These are phyloP conservation scores for Fonsecaea pugnacius DNA, from an alignment of 2,329 filamentous ascomycete species.

Conservation along the genomic window DNA sequence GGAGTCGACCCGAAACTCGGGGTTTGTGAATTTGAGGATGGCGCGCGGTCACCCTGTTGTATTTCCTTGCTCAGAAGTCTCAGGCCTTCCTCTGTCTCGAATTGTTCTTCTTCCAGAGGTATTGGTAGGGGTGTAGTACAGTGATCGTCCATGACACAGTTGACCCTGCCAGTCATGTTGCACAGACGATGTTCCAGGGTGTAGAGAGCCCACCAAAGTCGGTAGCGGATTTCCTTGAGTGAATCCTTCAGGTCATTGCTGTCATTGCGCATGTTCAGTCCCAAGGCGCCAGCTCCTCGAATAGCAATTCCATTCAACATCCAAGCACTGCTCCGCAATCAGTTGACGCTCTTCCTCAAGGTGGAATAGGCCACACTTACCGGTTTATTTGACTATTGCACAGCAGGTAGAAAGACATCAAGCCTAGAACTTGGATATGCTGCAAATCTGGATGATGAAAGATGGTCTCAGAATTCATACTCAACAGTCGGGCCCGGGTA, in stretches of 20 bases:
- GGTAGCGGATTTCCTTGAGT: slow-evolving; percentile 52
- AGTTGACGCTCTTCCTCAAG: slow-evolving; percentile 15
- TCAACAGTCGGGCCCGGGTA: slow-evolving; percentile 49
- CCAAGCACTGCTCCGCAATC: slow-evolving; percentile 45
- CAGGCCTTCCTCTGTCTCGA: slow-evolving; percentile 42
- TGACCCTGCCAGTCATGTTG: slow-evolving; percentile 52
- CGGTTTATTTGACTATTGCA: slow-evolving; percentile 51
- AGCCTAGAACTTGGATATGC: slow-evolving; percentile 51
- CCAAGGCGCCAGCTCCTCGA: slow-evolving; percentile 49
- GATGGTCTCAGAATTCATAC: slow-evolving; percentile 49
- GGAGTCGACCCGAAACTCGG: slow-evolving; percentile 26
- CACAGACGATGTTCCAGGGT: slow-evolving; percentile 51
- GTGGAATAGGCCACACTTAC: slow-evolving; percentile 39
- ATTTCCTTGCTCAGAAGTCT: slow-evolving; percentile 44
- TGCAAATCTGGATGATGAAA: slow-evolving; percentile 52
- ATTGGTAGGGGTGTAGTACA: slow-evolving; percentile 50
- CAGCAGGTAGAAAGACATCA: slow-evolving; percentile 51
- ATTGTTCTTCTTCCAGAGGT: slow-evolving; percentile 48
- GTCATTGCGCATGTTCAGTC: slow-evolving; percentile 51
- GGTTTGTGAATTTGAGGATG: slow-evolving; percentile 36
- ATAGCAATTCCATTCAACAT: slow-evolving; percentile 49
- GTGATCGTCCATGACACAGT: slow-evolving; percentile 49
- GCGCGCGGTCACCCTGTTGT: slow-evolving; percentile 40
- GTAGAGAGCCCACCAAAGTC: slow-evolving; percentile 53
- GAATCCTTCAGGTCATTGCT: slow-evolving; percentile 44